Evolutionary conservation across 2,329 filamentous ascomycete genomes (phyloP).

Genomic region (Alternaria postmessia): DNA sequence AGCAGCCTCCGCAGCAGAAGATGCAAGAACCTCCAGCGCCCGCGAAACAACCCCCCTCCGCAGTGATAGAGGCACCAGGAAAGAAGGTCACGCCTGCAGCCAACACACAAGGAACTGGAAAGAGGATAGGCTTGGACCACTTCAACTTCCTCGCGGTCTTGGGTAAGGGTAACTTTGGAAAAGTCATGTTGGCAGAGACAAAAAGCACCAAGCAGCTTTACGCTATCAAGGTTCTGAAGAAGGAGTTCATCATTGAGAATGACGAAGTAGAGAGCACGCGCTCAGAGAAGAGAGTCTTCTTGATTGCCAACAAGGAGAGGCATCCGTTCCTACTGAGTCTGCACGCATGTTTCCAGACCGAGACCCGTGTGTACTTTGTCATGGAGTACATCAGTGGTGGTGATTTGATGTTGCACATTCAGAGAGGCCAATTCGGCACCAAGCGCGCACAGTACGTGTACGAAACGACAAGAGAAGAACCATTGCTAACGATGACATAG

Average conservation of each 20-base stretch:
- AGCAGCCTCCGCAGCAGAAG: slow-evolving; percentile 56
- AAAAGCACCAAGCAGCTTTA: slow-evolving; percentile 92
- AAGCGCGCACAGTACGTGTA: slow-evolving; percentile 88
- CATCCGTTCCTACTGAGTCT: slow-evolving; percentile 95
- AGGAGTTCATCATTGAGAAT: slow-evolving; percentile 99
- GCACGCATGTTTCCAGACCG: slow-evolving; percentile 98
- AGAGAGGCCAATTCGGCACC: slow-evolving; percentile 92
- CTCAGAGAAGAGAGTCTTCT: slow-evolving; percentile 96
- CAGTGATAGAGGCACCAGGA: slow-evolving; percentile 43
- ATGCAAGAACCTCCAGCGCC: slow-evolving; percentile 22
- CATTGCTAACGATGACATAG: slow-evolving; percentile 54
- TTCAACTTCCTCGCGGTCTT: slow-evolving; percentile 99
- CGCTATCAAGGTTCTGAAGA: slow-evolving; percentile 98
- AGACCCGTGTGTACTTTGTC: slow-evolving; percentile 97
- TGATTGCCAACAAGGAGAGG: slow-evolving; percentile 95
- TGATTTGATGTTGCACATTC: slow-evolving; percentile 98
- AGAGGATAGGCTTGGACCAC: slow-evolving; percentile 92
- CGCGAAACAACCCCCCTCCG: slow-evolving; percentile 48
- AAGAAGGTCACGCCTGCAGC: slow-evolving; percentile 73
- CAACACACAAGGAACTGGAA: slow-evolving; percentile 73
- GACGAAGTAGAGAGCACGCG: slow-evolving; percentile 98
- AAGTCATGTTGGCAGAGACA: slow-evolving; percentile 98
- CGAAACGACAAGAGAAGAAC: background rate
- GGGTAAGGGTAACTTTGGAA: slow-evolving; percentile 99
- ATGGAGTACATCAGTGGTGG: slow-evolving; percentile 99